Evolutionary conservation across 495 filamentous ascomycete genomes (phyloP), one percentile per base, ranked within the genome.

Genomic region (Trichoderma virens): DNA sequence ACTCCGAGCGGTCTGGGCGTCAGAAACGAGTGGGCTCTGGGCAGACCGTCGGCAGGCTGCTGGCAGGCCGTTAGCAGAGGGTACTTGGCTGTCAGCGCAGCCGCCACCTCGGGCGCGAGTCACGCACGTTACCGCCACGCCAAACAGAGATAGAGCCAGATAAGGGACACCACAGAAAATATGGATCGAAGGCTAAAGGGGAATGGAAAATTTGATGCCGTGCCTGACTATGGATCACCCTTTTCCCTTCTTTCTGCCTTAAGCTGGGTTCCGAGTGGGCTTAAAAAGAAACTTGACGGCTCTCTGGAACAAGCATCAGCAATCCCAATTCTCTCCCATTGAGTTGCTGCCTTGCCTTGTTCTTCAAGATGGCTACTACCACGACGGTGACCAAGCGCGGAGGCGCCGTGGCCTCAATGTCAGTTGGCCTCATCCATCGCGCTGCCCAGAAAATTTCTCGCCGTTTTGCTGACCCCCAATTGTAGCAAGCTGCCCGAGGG

Each of bases 201-300:
- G 16, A 30, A 25, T 56, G 51, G 51, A 56, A 56, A 56, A 56
- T 56, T 56, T 56, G 51, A 56, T 56, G 25, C 51, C 25, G 23
- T 56, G 51, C 51, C 51, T n/a, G 51, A 56, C 51, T 56, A 56
- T 56, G 51, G 51, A 56, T 28, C 51, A 20, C 43, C 43, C 27
- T 56, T 56, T 56, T 56, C 41, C 41, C 41, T 16, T 7, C 41
- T 20, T 56, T 56, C 23, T 56, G 51, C 25, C 43, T 56, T 56
- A 56, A 30, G 51, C 25, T 56, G 27, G 51, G 51, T 9, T 28
- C 3, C 25, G 51, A 7, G 51, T 27, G 51, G 51, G 11, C 16
- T 56, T 56, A 56, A 56, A 56, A 30, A 30, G 51, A 28, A 30
- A 30, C 23, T 8, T 28, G 23, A 14, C 51, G 20, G 23, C 25